phyloP scores from a whole-genome alignment of 345 rosid genomes.

The Rhodomyrtus tomentosa region DNA sequence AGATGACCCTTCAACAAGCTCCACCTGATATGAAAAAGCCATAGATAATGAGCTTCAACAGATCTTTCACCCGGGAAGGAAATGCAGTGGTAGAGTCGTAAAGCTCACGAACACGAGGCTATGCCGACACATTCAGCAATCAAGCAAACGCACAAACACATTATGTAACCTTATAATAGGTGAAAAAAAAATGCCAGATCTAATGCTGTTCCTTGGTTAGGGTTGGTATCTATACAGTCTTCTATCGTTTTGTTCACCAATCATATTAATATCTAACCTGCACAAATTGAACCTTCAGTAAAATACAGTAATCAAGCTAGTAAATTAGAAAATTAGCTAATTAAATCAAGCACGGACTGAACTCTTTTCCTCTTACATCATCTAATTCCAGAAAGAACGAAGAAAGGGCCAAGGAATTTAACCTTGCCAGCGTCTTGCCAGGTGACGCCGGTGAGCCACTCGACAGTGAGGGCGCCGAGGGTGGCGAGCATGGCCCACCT shows the following conservation, averaged over 20 bases:
- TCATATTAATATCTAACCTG: too few species aligned
- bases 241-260: too few species aligned
- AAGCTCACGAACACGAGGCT: neutral
- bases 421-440: conserved; percentile 91
- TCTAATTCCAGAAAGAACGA: neutral
- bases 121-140: neutral
- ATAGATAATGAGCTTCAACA: neutral
- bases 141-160: neutral
- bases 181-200: too few species aligned
- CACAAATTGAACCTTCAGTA: too few species aligned
- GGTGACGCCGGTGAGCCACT: conserved; percentile 66
- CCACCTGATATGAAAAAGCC: conserved; percentile 37
- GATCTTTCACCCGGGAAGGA: neutral
- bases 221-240: too few species aligned
- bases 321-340: neutral
- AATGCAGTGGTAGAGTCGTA: neutral
- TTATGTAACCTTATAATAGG: neutral
- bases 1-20: conserved; percentile 82
- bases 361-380: neutral
- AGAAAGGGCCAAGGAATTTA: neutral
- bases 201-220: too few species aligned
- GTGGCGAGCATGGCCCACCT: conserved; percentile 84
- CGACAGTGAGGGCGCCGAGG: conserved; percentile 60
- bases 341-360: neutral
- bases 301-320: neutral